These are phyloP conservation scores for Lodderomyces margitis DNA, from an alignment of 1,139 yeast genomes.

Conservation along the genomic window DNA sequence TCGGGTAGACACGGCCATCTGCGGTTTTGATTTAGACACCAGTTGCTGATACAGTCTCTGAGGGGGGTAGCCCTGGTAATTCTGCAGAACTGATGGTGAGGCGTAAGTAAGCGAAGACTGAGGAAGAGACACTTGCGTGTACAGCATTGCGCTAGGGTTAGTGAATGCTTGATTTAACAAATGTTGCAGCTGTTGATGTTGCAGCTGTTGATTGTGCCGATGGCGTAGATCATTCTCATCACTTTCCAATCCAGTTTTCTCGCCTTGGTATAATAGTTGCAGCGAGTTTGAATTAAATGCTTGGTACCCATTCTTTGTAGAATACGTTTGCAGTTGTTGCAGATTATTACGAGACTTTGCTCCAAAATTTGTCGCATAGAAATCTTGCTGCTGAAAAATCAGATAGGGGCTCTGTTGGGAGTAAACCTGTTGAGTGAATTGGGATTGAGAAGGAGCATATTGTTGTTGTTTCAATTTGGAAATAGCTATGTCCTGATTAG, in stretches of 20 bases:
- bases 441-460: constrained; percentile 9
- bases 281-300: neutral
- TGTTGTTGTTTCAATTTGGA: constrained; percentile 1
- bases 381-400: constrained; percentile 5
- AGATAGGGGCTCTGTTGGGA: neutral
- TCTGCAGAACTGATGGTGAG: constrained; percentile 8
- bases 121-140: constrained; percentile 12
- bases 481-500: neutral
- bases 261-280: neutral
- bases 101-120: constrained; percentile 12
- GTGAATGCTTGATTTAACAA: constrained; percentile 7
- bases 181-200: constrained; percentile 8
- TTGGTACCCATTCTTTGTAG: neutral
- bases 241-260: neutral
- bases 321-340: constrained; percentile 4
- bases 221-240: neutral
- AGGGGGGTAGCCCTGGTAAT: constrained; percentile 9
- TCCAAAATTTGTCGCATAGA: neutral
- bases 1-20: constrained; percentile 1
- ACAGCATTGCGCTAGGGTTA: constrained; percentile 11
- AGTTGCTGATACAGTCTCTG: constrained; percentile 10
- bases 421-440: neutral
- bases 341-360: neutral
- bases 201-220: constrained; percentile 4
- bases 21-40: constrained; percentile 1